Base-by-base conservation (phyloP, 2,329 filamentous ascomycete species). In the Pleomassaria siparia region DNA sequence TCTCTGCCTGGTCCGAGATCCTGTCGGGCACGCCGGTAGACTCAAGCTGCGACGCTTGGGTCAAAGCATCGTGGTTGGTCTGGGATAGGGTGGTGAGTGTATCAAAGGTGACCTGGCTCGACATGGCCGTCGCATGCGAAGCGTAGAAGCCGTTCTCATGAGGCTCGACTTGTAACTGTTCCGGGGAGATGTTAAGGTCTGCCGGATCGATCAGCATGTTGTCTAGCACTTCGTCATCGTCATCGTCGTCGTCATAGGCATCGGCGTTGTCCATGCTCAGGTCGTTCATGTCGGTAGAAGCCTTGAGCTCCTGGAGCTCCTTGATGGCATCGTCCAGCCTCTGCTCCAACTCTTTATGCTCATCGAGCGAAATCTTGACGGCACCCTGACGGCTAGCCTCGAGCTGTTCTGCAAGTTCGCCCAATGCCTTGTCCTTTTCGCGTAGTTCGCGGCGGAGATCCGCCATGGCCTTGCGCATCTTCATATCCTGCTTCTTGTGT, bases 331-430 rank as follows among this genome's bases (percentile, higher is more conserved):
- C 57, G 18, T 69, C 63, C 1, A 72, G 59, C 48, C 69, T 61
- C 37, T 67, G 53, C 26, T 63, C 54, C 8, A 70, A 59, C 20
- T 70, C 63, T 8, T 66, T 58, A 13, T 61, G 61, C 29, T 66
- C 55, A 30, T 66, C 70, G 12, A 71, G 64, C 16, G 62, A 62
- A 46, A 73, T 61, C 28, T 73, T 64, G 40, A 74, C 72, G 36
- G 65, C 54, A 29, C 68, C 71, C 37, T 72, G 40, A 36, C 71
- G 71, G 25, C 62, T 51, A 3, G 64, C 62, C 42, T 70, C 66
- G 0, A 66, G 62, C 46, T 70, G 65, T 45, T 60, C 63, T 47
- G 73, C 69, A 1, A 75, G 55, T 28, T 74, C 66, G 11, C 60
- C 54, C 25, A 68, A 65, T 21, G 65, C 59, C 12, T 69, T 55